Evolutionary conservation across 129 eudicot genomes (phyloP), one percentile per base, ranked within the genome.

Genomic region (Apium graveolens): DNA sequence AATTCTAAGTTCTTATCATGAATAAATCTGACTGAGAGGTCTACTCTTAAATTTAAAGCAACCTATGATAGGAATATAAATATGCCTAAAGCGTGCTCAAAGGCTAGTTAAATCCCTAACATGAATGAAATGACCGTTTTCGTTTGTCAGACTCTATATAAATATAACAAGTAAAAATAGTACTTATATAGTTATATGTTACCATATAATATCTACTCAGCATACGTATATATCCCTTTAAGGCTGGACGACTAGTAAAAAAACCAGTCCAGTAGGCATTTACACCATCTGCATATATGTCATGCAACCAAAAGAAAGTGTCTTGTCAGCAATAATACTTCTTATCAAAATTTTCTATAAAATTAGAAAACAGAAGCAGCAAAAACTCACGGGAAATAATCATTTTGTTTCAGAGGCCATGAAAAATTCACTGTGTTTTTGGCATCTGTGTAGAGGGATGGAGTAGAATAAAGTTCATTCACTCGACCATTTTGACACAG

Each of bases 191-290:
- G n/a, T n/a, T n/a, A n/a, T 48, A 38, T 38, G 76, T 77, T 88
- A 93, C 97, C 90, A 91, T 45, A 88, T 91, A 94, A 83, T 88
- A 94, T 80, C 98, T 96, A 81, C 98, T 91, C 71, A 91, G 86
- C 80, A 89, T 77, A 42, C 98, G 97, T 34, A 94, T 66, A 78
- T 91, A 91, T 85, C 96, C 62, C 85, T 94, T 94, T 42, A 94
- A 82, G 49, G 90, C 93, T 1, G 98, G 97, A 63, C 98, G 97
- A 66, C 98, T 94, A 68, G 97, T 88, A 75, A 82, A 94, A 80
- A 73, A 94, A 55, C 97, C 98, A 7, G 97, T 91, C 96, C 97
- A 94, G 57, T 94, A 94, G 74, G 97, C 82, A 88, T 89, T 80
- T 76, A 60, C 81, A 55, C 83, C 26, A 43, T 89, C 96, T 39